Evolutionary conservation across 2,329 filamentous ascomycete species (phyloP).

Genomic region (Ciborinia camelliae): DNA sequence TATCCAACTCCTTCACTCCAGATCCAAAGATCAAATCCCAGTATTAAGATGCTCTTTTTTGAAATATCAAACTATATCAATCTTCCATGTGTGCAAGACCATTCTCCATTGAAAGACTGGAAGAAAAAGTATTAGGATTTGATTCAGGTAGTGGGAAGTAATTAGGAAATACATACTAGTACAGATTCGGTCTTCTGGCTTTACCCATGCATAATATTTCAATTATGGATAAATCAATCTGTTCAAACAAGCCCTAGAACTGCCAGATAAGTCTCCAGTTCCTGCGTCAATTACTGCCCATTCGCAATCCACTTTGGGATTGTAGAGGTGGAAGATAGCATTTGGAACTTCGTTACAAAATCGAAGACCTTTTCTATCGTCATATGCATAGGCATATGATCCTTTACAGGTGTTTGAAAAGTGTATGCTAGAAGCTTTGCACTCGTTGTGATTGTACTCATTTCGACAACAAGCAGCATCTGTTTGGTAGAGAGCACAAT

Average conservation of each 20-base stretch:
- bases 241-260: neutral
- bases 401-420: neutral
- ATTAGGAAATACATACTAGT: too few species aligned
- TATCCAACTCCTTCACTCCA: too few species aligned
- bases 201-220: too few species aligned
- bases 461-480: neutral
- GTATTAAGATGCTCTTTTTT: too few species aligned
- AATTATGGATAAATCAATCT: neutral
- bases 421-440: neutral
- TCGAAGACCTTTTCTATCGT: neutral
- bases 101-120: too few species aligned
- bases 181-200: too few species aligned
- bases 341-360: neutral
- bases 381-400: conserved; percentile 7
- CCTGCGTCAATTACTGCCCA: neutral
- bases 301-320: neutral
- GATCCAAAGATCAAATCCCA: too few species aligned
- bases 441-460: neutral
- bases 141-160: too few species aligned
- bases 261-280: too few species aligned
- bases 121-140: too few species aligned
- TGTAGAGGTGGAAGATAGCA: neutral
- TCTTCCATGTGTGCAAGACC: too few species aligned
- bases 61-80: too few species aligned
- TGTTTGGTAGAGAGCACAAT: neutral